Evolutionary conservation across 441 rosid species (phyloP), one percentile per base, ranked within the genome.

Genomic region (Populus hybrid): DNA sequence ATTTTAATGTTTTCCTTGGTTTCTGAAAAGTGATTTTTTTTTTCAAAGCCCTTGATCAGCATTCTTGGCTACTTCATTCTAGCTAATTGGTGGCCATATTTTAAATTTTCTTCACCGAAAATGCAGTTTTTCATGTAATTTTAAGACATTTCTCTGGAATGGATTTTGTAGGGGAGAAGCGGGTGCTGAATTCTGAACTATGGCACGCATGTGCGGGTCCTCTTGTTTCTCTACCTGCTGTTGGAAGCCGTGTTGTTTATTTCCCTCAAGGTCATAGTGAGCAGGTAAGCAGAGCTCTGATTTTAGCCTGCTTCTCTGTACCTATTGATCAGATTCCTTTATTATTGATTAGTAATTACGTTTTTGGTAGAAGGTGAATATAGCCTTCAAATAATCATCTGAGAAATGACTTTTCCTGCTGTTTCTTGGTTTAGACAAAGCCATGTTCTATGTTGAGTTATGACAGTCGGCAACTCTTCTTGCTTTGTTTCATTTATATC

Each of bases 121-220:
- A 78, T 24, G n/a, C 26, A 26, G 53, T 21, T 66, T 72, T 19
- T 26, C 76, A 61, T 67, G 36, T 42, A 57, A 67, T 67, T 19
- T 67, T 70, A 78, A 73, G 61, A 63, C 46, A 14, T 61, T 26
- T 9, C 42, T 61, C 53, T 77, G 61, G 28, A 78, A 72, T 65
- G 67, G 71, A 81, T 77, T 79, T 83, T 86, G 80, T 91, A 89
- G 99, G 92, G 78, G 98, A 97, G 84, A 91, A 79, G 80, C 89
- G 95, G 86, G 97, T 92, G 76, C 85, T 97, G 78, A 94, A 97
- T 88, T 89, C 98, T 71, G 99, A 97, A 84, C 97, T 97, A 36
- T 97, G 99, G 99, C 99, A 97, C 83, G 99, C 98, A 50, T 97
- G 99, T 86, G 99, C 99, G 69, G 99, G 99, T 76, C 99, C 99